Evolutionary conservation across 345 rosid species (phyloP).

Genomic region (Populus davidiana): DNA sequence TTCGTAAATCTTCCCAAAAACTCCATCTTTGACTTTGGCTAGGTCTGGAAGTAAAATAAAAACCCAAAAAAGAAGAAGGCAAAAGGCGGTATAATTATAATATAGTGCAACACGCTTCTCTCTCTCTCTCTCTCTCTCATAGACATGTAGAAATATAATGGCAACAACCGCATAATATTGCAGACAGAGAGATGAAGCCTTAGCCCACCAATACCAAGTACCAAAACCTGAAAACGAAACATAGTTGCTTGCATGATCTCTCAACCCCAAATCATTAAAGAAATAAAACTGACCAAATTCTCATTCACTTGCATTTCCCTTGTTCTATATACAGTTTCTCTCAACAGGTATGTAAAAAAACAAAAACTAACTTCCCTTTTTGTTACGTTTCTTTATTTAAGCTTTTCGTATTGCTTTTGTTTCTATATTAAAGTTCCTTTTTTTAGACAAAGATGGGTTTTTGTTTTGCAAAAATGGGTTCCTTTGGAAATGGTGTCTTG

Average conservation of each 20-base stretch:
- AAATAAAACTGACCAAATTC: not conserved
- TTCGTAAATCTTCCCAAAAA: no score
- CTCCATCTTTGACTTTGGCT: not conserved
- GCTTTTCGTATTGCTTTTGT: not conserved
- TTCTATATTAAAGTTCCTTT: not conserved
- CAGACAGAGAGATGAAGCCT: not conserved
- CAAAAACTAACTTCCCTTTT: not conserved
- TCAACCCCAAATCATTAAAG: not conserved
- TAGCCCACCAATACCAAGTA: not conserved
- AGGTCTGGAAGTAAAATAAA: not conserved
- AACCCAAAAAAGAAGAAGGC: not conserved
- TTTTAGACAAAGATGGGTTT: not conserved
- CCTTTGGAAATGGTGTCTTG: constrained; percentile 12
- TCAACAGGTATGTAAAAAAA: not conserved
- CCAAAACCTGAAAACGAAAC: not conserved
- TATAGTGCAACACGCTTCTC: not conserved
- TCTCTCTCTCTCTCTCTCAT: not conserved
- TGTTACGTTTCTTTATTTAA: not conserved
- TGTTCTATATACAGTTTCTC: not conserved
- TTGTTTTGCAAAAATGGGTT: not conserved
- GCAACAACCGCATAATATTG: not conserved
- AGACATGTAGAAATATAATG: not conserved
- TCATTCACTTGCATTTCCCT: not conserved
- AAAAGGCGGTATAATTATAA: not conserved
- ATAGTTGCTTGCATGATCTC: constrained; percentile 18